phyloP scores from a whole-genome alignment of 2,329 filamentous ascomycete species.

The Thelonectria blattea region DNA sequence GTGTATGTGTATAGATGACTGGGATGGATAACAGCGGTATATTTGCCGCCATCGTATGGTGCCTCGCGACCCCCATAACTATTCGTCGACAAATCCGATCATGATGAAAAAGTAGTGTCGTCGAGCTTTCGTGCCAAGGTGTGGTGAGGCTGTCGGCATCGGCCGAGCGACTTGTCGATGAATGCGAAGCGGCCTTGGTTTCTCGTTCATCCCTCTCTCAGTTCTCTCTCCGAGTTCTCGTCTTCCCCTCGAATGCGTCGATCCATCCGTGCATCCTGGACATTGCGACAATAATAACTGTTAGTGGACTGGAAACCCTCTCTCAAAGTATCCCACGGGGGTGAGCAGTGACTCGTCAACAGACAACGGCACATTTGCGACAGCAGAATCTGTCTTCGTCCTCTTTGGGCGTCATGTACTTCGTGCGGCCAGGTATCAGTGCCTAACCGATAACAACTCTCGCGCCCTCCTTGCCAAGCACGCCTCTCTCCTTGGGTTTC shows the following conservation, averaged over 20 bases:
- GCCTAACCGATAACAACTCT: conserved; percentile 75
- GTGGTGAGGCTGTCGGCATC: conserved; percentile 32
- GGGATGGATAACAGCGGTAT: conserved; percentile 27
- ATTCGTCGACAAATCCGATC: conserved; percentile 27
- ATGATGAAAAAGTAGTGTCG: conserved; percentile 9
- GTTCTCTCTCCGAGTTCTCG: conserved; percentile 11
- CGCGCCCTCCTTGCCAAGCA: conserved; percentile 93
- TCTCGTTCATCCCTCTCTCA: conserved; percentile 28
- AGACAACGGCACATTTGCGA: conserved; percentile 12
- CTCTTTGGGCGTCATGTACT: conserved; percentile 15
- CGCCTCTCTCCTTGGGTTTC: conserved; percentile 91
- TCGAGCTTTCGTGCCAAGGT: conserved; percentile 27
- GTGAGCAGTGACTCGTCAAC: conserved; percentile 11
- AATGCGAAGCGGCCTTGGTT: conserved; percentile 34
- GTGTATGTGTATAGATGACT: conserved; percentile 28
- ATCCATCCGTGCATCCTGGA: conserved; percentile 16
- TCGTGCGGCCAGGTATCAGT: conserved; percentile 18
- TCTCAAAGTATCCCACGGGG: conserved; percentile 11
- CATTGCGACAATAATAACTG: conserved; percentile 8
- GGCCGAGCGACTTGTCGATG: conserved; percentile 31
- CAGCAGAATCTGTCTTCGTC: conserved; percentile 11
- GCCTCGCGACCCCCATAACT: conserved; percentile 25
- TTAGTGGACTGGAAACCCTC: neutral
- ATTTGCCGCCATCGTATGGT: conserved; percentile 22
- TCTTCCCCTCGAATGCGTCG: conserved; percentile 14